Evolutionary conservation across 139 green algal species (phyloP), one percentile per base, ranked within the genome.

Genomic region (Tetradesmus obliquus): DNA sequence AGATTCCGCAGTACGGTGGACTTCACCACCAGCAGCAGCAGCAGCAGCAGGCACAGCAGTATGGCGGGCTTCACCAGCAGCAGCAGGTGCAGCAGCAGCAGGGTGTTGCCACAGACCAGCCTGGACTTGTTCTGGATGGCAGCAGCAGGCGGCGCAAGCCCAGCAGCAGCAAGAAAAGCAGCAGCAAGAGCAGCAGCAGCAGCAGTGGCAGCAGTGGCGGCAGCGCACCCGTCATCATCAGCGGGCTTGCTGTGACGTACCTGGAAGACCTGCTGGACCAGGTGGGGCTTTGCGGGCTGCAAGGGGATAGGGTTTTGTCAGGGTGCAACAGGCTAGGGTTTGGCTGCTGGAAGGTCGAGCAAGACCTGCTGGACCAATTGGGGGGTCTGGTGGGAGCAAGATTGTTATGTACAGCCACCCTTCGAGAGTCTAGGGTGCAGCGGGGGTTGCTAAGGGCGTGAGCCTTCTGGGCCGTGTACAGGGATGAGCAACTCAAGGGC

Each of bases 261-360:
- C n/a, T 92, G 1, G 89, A 88, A 7, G 89, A 92, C 83, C 22
- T 92, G 3, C 32, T 89, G 1, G 89, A 92, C 20, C 82, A 92
- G 89, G 89, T 92, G 69, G 55, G 83, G 55, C 32, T 45, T 45
- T 45, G 32, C 32, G 32, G 32, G 32, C 32, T 45, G 32, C 32
- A 45, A 45, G 32, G 32, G 32, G 32, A 45, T 45, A 45, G 32
- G 32, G 32, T 45, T 45, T 45, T 45, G 32, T 45, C 32, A 0
- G 32, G 32, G 32, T 45, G 32, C 32, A 45, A 45, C 32, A 45
- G 32, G 32, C 32, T 45, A 45, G 32, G 32, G 32, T 45, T 45
- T 45, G 32, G 32, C 32, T 45, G 32, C 32, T 45, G 32, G 32
- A 45, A 45, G 32, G 32, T 45, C 32, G 32, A 45, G 32, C 32